A percentile compares a stretch with the other conserved stretches of the same genome.
Evolutionary conservation across 768 basidiomycete genomes (phyloP).

Genomic region (Sarcodon sp.): DNA sequence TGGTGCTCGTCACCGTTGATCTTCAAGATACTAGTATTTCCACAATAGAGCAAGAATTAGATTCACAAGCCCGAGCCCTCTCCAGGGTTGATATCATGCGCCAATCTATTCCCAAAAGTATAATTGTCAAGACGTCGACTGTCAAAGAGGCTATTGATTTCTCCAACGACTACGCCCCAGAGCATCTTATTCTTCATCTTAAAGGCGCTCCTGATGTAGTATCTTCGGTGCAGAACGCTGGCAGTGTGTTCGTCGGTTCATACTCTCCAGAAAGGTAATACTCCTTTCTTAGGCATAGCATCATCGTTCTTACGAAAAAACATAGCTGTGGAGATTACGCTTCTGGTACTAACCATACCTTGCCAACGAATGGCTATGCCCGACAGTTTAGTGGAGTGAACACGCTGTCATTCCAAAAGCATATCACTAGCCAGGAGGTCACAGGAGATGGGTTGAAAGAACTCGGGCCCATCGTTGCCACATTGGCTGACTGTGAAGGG

Average conservation of each 20-base stretch:
- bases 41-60: conserved; percentile 77
- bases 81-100: conserved; percentile 85
- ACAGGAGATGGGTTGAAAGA: conserved; percentile 60
- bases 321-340: conserved; percentile 94
- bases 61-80: conserved; percentile 75
- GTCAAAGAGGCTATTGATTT: conserved; percentile 74
- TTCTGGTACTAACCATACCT: conserved; percentile 96
- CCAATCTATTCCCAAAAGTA: conserved; percentile 79
- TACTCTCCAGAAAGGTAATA: conserved; percentile 89
- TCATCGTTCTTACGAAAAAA: background rate
- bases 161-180: conserved; percentile 96
- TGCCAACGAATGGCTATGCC: conserved; percentile 94
- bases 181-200: conserved; percentile 91
- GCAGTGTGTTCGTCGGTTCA: conserved; percentile 91
- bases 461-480: conserved; percentile 81
- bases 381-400: conserved; percentile 98
- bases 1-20: conserved; percentile 78
- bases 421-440: conserved; percentile 95
- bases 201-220: conserved; percentile 57
- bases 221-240: conserved; percentile 73
- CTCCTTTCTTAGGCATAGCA: background rate
- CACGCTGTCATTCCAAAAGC: conserved; percentile 94
- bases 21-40: conserved; percentile 48
- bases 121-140: conserved; percentile 65
- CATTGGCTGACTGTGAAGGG: conserved; percentile 90